Evolutionary conservation across 495 filamentous ascomycete species (phyloP).

Genomic region (Penicillium paxilli): DNA sequence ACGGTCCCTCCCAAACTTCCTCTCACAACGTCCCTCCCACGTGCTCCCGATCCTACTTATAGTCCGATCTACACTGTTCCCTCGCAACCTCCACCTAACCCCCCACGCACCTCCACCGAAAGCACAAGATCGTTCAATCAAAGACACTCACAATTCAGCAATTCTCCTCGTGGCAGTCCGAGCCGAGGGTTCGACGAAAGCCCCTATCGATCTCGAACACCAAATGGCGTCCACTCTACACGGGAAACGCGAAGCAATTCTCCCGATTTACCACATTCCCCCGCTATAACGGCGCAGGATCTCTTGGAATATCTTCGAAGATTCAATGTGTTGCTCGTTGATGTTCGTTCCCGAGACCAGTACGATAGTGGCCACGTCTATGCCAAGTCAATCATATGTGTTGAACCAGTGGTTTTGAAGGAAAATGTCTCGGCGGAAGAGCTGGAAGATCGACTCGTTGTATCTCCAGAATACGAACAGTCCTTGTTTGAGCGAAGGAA

Average conservation of each 20-base stretch:
- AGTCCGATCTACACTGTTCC: conserved; percentile 60
- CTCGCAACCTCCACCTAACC: conserved; percentile 45
- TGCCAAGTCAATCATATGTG: conserved; percentile 77
- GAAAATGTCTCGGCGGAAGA: conserved; percentile 83
- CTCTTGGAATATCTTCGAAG: conserved; percentile 64
- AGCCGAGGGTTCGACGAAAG: conserved; percentile 39
- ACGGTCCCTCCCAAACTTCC: conserved; percentile 56
- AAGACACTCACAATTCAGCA: conserved; percentile 41
- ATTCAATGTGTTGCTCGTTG: conserved; percentile 74
- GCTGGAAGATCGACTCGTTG: conserved; percentile 75
- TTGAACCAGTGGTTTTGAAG: conserved; percentile 79
- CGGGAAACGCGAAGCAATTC: conserved; percentile 41
- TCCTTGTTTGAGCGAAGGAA: conserved; percentile 72
- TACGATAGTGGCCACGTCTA: conserved; percentile 89
- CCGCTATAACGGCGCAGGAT: conserved; percentile 62
- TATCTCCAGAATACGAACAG: conserved; percentile 75
- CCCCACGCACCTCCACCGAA: conserved; percentile 49
- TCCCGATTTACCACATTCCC: conserved; percentile 56
- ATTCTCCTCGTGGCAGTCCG: conserved; percentile 38
- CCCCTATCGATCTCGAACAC: conserved; percentile 45
- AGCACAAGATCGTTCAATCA: conserved; percentile 35
- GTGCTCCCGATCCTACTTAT: conserved; percentile 82
- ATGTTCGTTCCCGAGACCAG: conserved; percentile 77
- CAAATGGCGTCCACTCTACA: conserved; percentile 37
- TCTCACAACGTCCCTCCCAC: conserved; percentile 64